Base-by-base conservation (phyloP, 306 rosid genomes). In the Hippophae gyantsensis region DNA sequence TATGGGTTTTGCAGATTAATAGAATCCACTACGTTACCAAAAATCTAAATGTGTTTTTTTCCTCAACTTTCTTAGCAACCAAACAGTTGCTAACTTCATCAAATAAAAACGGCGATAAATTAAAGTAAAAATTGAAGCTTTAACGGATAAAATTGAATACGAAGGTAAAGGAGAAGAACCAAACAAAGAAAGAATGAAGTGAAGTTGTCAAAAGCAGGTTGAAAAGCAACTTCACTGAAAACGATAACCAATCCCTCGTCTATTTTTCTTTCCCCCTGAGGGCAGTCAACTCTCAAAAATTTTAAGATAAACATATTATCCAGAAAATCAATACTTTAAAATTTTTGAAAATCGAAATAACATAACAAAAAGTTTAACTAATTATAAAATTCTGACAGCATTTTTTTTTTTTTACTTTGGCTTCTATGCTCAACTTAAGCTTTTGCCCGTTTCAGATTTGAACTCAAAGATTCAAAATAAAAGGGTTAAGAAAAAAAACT, bases 211-310 rank as follows among this genome's bases (percentile, higher is more conserved):
- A 59, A 56, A 52, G 66, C 6, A 57, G 50, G 60, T 8, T 43
- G 7, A 45, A 61, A 32, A 64, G 52, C 1, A 42, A 10, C 48
- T 59, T 46, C 59, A 58, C 32, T 42, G 7, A 65, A 53, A 55
- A 27, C 18, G 43, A 68, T 3, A 8, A 58, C 40, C 32, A 43
- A 32, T 54, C 42, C 26, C 23, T 65, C 9, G 32, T 51, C 68
- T 57, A 8, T 71, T 71, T 18, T 43, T 55, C 64, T 57, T 56
- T 52, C 44, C n/a, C 18, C 56, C 69, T 65, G 75, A 73, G 62
- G 42, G 27, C 40, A 69, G 86, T 78, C 89, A 82, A 76, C 81
- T 26, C 38, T 48, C 45, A 5, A 61, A 26, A 63, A 63, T 5
- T 66, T 70, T 63, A 42, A 70, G 40, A 13, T 66, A 50, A 76